Base-by-base conservation (phyloP, 352 stramenopile species). In the Globisporangium barbulae region DNA sequence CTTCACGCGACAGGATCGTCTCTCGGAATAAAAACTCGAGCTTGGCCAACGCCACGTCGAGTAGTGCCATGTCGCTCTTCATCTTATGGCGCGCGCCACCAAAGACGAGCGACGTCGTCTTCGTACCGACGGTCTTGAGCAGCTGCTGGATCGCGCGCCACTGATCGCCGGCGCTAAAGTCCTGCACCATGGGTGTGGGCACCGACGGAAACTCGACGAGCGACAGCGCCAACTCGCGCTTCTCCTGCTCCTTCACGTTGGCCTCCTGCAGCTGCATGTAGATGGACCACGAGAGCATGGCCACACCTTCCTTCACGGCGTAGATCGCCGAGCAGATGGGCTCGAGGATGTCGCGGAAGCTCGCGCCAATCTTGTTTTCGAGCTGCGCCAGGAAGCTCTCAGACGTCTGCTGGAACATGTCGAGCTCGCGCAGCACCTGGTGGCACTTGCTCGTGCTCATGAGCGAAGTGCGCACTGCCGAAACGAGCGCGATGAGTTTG, bases 341-440 rank as follows among this genome's bases (percentile, higher is more conserved):
- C 54, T 95, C 83, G 13, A 96, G 60, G 15, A 97, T 80, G 70
- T 97, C 91, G 35, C 79, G 76, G 63, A 94, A 97, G 33, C 73
- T 85, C 19, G 78, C 74, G 0, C 65, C 71, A 73, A 87, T 97
- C 61, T 93, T 92, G 42, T 78, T 78, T 8, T 71, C 65, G 37
- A 96, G 30, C 57, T 91, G 87, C 35, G 71, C 55, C 21, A 89
- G 30, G 48, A 94, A 94, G 57, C 79, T 94, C 19, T 95, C 83
- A 8, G 85, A 93, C 7, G 87, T 96, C 50, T 94, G 85, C 63
- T 97, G 86, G 48, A 97, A 92, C 79, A 94, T 90, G n/a, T 92
- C 81, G 12, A 95, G 55, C 45, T 96, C 89, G 25, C 88, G 84
- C 25, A 91, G 64, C n/a, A 96, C 52, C 42, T 96, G 85, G 17